Base-by-base conservation (phyloP, 106 monocot species). In the Gastrodia elata region DNA sequence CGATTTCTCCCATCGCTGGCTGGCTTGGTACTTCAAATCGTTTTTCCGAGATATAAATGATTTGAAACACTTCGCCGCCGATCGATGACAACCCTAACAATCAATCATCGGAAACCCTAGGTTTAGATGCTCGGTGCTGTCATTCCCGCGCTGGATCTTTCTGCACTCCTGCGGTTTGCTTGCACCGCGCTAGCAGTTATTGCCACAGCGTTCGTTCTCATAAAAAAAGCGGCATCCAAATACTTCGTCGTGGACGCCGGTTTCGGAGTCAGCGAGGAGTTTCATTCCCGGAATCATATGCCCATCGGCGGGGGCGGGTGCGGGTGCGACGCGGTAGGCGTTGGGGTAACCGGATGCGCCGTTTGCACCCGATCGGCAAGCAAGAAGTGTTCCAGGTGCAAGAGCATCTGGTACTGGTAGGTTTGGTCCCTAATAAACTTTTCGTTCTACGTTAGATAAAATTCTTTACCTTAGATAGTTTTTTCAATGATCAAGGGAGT, bases 341-440 rank as follows among this genome's bases (percentile, higher is more conserved):
- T 10, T 36, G 72, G 41, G 14, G 34, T 22, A 20, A 22, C 16
- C 20, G 37, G 13, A 0, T 89, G 89, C 77, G 78, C 73, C 15
- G 78, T 71, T 18, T 89, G 89, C 69, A 76, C 81, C 46, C 67
- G 46, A 3, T 34, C 49, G 22, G 89, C 77, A 43, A 64, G 58
- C 35, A 85, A 83, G 76, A 78, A 38, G 39, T 89, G 89, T 69
- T 77, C 85, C 8, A 28, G 77, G 65, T 89, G 85, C 75, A 85
- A 85, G 78, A 78, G 73, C 58, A 81, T 81, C 6, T 70, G 82
- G n/a, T 89, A 85, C 70, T 89, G 89, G 85, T 89, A 61, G 57
- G 88, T 13, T 14, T 5, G 7, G 61, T n/a, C 61, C 32, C 11
- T 32, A 0, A 5, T 61, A 11, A 2, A 27, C 34, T 71, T 79